Base-by-base conservation (phyloP, 2,329 filamentous ascomycete species). In the Colletotrichum spaethianum region DNA sequence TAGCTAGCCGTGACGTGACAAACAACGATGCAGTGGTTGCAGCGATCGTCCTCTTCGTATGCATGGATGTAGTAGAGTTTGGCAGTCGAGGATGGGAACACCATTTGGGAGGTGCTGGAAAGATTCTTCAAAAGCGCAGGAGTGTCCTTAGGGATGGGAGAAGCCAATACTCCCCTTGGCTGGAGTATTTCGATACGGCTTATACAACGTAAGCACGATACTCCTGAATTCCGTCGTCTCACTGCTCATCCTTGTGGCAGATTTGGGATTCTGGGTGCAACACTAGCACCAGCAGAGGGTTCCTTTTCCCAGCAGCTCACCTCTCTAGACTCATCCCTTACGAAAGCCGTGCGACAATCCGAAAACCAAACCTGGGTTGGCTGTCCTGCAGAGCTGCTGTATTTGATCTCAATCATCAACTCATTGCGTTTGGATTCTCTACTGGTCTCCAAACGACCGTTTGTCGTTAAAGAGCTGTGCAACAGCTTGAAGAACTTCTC, bases 31-130 rank as follows among this genome's bases (percentile, higher is more conserved):
- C 68, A 16, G 53, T 59, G n/a, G 63, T 67, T 5, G 68, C 68
- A 26, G 63, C 68, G 8, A 55, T 71, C 7, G 62, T 71, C 18
- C 68, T 71, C 23, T 71, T 71, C 50, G 31, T 71, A 20, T 71
- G 68, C 20, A 71, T 71, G 63, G 68, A 71, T 8, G 68, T 71
- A 5, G 68, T 71, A 3, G 68, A 71, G 26, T 71, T 61, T 11
- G 68, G 68, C 8, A 71, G 68, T 14, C 68, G 65, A n/a, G 68
- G 68, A 6, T 71, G 68, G 68, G 57, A 71, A 18, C 48, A 71
- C 26, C 68, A 71, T 33, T 20, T 71, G 20, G 46, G 48, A 46
- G 68, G 68, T 18, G 68, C 68, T 28, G 63, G 55, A 12, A 38
- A 62, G 33, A 71, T 71, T 36, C 55, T 71, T n/a, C 46, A 28